Base-by-base conservation (phyloP, 2,329 filamentous ascomycete genomes). In the Penicillium sp. region DNA sequence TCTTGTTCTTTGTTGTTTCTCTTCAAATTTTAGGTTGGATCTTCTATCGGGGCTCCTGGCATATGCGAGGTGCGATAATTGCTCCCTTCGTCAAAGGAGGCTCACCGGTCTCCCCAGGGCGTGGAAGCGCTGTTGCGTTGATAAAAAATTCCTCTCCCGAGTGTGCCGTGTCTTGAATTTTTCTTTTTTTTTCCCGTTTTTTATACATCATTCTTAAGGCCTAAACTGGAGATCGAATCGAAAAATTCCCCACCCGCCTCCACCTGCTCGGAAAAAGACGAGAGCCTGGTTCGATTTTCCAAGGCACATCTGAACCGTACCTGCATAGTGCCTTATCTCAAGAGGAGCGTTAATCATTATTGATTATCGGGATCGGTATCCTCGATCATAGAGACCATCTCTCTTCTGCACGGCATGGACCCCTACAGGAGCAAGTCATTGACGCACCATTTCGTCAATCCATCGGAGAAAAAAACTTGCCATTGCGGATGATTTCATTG, bases 211-310 rank as follows among this genome's bases (percentile, higher is more conserved):
- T 61, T 63, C 45, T 47, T 19, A 67, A 47, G 60, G 54, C 56
- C 52, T 57, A 65, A 69, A 67, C 69, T 66, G 63, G 60, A 73
- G 72, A 75, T 75, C 73, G 73, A 69, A 69, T 67, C 73, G 70
- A 72, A 58, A 60, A 61, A 64, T 64, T 69, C 71, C 71, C 72
- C 73, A 69, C 55, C 23, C 38, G 60, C 69, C 35, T 71, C 69
- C 71, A 73, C 71, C 64, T 23, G 58, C 63, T 73, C 73, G 72
- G 72, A 70, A 73, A 73, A 71, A 67, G 66, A 71, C 66, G 66
- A 72, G 68, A 62, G 70, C 64, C 64, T 64, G 62, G 62, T 50
- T 31, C 23, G 48, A 44, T 46, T 31, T 30, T 53, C n/a, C 38
- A 50, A 56, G 50, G 47, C 48, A 48, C 51, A 21, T 57, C 21